Conservation (phyloP, 2,329 filamentous ascomycete species). For the Xylariaceae sp. region DNA sequence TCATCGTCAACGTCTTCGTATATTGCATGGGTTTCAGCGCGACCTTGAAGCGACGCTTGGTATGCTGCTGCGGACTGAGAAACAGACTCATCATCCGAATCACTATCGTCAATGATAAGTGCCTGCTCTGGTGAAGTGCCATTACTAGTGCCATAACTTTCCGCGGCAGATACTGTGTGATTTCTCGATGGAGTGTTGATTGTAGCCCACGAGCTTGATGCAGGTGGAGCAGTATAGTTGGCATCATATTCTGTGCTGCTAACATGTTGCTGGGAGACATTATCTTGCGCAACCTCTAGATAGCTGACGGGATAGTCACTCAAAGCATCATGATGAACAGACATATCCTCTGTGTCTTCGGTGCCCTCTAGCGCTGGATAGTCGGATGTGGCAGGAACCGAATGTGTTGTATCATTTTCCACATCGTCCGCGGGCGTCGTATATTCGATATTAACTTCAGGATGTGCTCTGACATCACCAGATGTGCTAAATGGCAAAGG, state of each 20-base stretch:
- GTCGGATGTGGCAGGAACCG: not conserved
- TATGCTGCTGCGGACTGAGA: conserved; percentile 16
- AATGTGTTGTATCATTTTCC: not conserved
- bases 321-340: conserved; percentile 8
- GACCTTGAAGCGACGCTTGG: conserved; percentile 15
- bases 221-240: conserved; percentile 5
- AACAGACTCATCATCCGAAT: conserved; percentile 22
- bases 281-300: conserved; percentile 13
- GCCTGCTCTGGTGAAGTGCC: conserved; percentile 24
- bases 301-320: conserved; percentile 24
- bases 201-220: conserved; percentile 23
- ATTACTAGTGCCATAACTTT: conserved; percentile 17
- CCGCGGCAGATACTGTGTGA: conserved; percentile 10
- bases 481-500: not conserved
- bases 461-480: not conserved
- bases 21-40: conserved; percentile 16
- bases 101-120: conserved; percentile 30
- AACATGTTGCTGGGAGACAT: conserved; percentile 7
- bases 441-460: not conserved
- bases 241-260: conserved; percentile 1
- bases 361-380: conserved; percentile 21
- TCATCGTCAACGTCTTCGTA: conserved; percentile 26
- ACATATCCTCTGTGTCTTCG: conserved; percentile 9
- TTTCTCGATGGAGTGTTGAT: conserved; percentile 21
- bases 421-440: not conserved